Evolutionary conservation across 805 yeast genomes (phyloP), one percentile per base, ranked within the genome.

Genomic region (Teunomyces barrocoloradensis): DNA sequence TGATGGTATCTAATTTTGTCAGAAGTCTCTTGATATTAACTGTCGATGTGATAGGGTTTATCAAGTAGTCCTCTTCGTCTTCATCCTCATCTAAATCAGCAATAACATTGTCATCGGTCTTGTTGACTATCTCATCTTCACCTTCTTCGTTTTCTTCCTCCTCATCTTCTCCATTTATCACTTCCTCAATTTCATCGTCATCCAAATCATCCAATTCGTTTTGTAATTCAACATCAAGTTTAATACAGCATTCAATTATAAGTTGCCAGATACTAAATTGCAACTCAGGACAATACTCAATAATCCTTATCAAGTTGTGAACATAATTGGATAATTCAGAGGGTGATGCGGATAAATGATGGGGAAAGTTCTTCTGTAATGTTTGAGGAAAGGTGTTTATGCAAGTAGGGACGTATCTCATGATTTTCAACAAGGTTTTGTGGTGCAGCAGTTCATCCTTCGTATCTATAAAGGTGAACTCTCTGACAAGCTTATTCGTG

Each of bases 181-280:
- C 64, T 23, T 78, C 85, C 39, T 83, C 81, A 46, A 81, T 86
- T 47, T 69, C 71, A 30, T 72, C 77, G 53, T 87, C 94, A 60
- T 87, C 96, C 47, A 85, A 69, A 54, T 88, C 96, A 57, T 90
- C 96, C 48, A 89, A 68, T 56, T 87, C 94, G 60, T 88, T 89
- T 59, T 89, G 96, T 48, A 91, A 73, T 64, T 90, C 98, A 4
- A 91, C 97, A 66, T 92, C 99, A 41, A 94, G 73, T 53, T 88
- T 87, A 49, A 94, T 89, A 47, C 87, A 78, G 51, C 83, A 80
- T 64, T 92, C 96, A 34, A 90, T 71, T 12, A 91, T 74, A 48
- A 88, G 65, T 18, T 86, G 84, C 97, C 97, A 91, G 5, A 88
- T 75, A 41, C 81, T 81, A 53, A 78, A 78, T 55, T 84, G 82